Conservation (phyloP, 768 basidiomycete species). For the Boletus vermiculosoides region DNA sequence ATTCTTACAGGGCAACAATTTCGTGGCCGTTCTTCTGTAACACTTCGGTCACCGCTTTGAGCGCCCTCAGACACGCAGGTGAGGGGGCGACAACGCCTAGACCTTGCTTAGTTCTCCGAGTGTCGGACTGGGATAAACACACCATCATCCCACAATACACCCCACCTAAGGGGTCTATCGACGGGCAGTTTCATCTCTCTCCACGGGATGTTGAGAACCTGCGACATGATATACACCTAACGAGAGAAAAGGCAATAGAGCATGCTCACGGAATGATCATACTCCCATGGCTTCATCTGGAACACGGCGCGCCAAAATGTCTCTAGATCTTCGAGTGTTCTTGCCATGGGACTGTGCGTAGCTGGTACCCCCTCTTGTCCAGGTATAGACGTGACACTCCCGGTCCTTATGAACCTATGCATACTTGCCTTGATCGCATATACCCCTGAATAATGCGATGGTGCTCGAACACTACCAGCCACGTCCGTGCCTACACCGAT, state of each 20-base stretch:
- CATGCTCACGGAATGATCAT: conserved; percentile 49
- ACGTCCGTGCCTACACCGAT: conserved; percentile 70
- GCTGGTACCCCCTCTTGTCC: conserved; percentile 59
- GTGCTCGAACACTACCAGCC: conserved; percentile 65
- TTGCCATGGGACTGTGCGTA: conserved; percentile 59
- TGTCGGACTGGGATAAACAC: background rate
- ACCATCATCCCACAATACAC: conserved; percentile 66
- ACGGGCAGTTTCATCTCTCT: conserved; percentile 39
- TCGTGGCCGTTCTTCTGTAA: conserved; percentile 49
- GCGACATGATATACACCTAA: background rate
- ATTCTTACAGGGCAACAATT: conserved; percentile 51
- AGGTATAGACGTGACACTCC: conserved; percentile 43
- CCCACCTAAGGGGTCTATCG: conserved; percentile 57
- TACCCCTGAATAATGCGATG: conserved; percentile 64
- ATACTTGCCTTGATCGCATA: conserved; percentile 59
- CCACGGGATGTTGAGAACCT: conserved; percentile 39
- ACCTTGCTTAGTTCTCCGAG: background rate
- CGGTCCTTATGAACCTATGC: conserved; percentile 55
- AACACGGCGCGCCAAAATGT: conserved; percentile 66
- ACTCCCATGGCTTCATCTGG: conserved; percentile 61
- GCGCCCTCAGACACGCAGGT: conserved; percentile 57
- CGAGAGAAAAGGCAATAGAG: background rate
- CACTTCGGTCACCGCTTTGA: conserved; percentile 44
- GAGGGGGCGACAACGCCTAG: conserved; percentile 58
- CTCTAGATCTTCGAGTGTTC: conserved; percentile 58